A percentile compares a stretch with the other conserved stretches of the same genome.
Evolutionary conservation across 2,329 filamentous ascomycete species (phyloP).

Genomic region (Penicillium sp.): DNA sequence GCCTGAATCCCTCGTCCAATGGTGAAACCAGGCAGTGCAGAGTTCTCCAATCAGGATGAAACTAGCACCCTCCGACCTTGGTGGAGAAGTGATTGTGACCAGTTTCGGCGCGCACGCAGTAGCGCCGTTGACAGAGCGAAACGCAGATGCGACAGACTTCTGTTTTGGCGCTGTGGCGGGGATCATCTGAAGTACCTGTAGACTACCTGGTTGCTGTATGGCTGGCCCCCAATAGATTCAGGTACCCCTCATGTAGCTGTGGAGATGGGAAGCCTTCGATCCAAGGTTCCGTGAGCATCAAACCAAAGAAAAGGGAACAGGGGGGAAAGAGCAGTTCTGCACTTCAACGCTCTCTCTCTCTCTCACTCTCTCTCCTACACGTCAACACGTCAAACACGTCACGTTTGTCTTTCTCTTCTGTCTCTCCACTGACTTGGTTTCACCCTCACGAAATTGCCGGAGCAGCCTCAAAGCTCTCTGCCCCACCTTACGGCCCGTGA

Average conservation of each 20-base stretch:
- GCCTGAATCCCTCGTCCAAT: neutral
- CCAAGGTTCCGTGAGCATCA: slow-evolving; percentile 13
- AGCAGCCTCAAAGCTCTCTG: slow-evolving; percentile 9
- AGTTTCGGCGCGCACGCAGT: slow-evolving; percentile 22
- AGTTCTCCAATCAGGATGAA: slow-evolving; percentile 7
- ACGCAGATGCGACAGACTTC: slow-evolving; percentile 5
- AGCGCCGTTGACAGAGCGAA: slow-evolving; percentile 14
- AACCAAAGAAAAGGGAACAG: slow-evolving; percentile 4
- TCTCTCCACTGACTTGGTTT: slow-evolving; percentile 2
- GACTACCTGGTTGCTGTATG: neutral
- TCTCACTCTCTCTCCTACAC: neutral
- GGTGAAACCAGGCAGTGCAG: slow-evolving; percentile 16
- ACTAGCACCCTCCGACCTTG: neutral
- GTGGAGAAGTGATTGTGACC: slow-evolving; percentile 26
- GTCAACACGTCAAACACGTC: neutral
- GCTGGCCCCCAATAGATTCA: neutral
- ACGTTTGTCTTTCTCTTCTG: neutral
- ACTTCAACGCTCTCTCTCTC: neutral
- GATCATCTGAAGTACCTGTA: neutral
- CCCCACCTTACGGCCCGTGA: slow-evolving; percentile 11
- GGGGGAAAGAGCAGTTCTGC: neutral
- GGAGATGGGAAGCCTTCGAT: slow-evolving; percentile 1
- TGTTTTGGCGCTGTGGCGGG: slow-evolving; percentile 23
- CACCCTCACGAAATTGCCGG: slow-evolving; percentile 3
- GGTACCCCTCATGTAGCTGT: slow-evolving; percentile 1